phyloP scores from a whole-genome alignment of 257 asterid genomes.

The Solanum ossicruentum region DNA sequence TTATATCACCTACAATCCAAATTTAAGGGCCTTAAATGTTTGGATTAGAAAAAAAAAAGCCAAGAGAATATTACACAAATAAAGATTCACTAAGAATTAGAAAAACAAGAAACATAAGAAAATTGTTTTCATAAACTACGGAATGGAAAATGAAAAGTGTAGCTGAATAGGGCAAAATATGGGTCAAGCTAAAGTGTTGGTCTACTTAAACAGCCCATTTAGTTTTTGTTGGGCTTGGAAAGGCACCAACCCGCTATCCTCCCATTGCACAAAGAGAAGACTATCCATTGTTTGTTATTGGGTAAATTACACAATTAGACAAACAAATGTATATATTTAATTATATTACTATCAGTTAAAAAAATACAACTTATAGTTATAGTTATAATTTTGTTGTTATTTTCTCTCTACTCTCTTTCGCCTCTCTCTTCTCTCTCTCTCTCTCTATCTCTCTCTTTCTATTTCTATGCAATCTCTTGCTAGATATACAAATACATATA shows the following conservation, averaged over 20 bases:
- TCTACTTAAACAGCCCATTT: background rate
- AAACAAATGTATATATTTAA: too few relatives aligned
- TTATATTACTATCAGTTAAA: too few relatives aligned
- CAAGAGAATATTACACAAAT: background rate
- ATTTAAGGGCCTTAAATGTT: too few relatives aligned
- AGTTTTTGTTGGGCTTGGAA: background rate
- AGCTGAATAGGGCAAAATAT: background rate
- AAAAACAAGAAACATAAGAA: background rate
- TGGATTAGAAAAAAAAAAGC: too few relatives aligned
- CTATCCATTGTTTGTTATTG: background rate
- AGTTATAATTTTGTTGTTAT: too few relatives aligned
- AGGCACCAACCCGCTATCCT: background rate
- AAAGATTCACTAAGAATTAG: background rate
- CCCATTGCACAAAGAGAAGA: background rate
- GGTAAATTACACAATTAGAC: too few relatives aligned
- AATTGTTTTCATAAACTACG: background rate
- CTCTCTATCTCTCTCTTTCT: too few relatives aligned
- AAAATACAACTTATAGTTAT: too few relatives aligned
- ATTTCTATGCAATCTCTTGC: too few relatives aligned
- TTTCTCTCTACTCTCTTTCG: too few relatives aligned
- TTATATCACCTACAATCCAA: background rate
- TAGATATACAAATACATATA: too few relatives aligned
- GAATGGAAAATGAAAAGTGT: background rate
- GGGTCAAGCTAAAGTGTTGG: background rate
- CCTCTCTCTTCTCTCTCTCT: too few relatives aligned